Conservation (phyloP, 352 stramenopile genomes). For the Globisporangium alternatum region DNA sequence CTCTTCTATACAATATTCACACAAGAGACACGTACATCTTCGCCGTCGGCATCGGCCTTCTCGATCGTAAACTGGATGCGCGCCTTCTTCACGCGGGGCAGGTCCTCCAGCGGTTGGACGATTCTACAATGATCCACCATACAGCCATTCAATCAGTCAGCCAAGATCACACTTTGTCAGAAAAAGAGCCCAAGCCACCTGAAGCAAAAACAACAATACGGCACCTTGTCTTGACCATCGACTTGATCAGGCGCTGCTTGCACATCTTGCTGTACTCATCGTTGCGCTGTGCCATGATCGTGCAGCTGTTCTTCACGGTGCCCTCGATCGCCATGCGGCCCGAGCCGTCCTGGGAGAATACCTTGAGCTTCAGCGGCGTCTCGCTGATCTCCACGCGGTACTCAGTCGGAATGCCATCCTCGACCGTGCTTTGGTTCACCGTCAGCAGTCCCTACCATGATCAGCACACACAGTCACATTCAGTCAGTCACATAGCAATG, state of each 20-base stretch:
- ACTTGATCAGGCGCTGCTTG: conserved; percentile 83
- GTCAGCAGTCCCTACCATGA: conserved; percentile 57
- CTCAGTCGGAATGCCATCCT: conserved; percentile 76
- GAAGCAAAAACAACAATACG: not conserved
- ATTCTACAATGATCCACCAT: conserved; percentile 32
- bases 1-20: not conserved
- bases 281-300: conserved; percentile 80
- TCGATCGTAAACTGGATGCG: conserved; percentile 84
- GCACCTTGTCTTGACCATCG: conserved; percentile 79
- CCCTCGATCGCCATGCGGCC: conserved; percentile 86
- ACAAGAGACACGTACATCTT: conserved; percentile 43
- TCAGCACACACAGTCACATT: not conserved
- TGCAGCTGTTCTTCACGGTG: conserved; percentile 84
- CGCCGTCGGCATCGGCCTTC: conserved; percentile 58
- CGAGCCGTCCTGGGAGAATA: conserved; percentile 83
- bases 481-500: not conserved
- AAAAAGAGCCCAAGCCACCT: not conserved
- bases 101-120: conserved; percentile 66
- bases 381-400: conserved; percentile 79
- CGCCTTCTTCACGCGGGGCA: conserved; percentile 77
- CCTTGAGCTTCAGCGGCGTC: conserved; percentile 77
- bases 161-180: not conserved
- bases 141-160: not conserved
- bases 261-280: conserved; percentile 85
- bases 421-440: conserved; percentile 72